These are phyloP conservation scores for Volvox africanus DNA, from an alignment of 139 green algal genomes.

Conservation along the genomic window DNA sequence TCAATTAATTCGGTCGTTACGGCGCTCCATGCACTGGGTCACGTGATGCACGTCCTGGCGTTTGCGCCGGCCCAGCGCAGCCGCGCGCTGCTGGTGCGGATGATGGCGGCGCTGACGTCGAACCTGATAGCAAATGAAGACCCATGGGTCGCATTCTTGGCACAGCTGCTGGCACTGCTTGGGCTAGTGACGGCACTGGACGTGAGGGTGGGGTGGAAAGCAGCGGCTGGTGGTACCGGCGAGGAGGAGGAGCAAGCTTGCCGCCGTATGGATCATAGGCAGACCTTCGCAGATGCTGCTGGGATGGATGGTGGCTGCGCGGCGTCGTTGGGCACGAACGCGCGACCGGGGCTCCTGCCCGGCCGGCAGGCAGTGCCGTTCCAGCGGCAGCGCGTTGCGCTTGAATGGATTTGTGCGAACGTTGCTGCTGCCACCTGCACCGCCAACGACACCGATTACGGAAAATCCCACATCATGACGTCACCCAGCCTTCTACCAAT, in stretches of 20 bases:
- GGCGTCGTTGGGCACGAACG: no score
- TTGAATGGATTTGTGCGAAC: no score
- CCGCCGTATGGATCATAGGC: no score
- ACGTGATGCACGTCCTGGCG: background rate
- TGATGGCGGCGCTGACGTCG: background rate
- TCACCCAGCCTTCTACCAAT: background rate
- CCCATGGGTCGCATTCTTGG: background rate
- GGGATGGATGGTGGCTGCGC: no score
- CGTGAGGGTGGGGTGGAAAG: background rate
- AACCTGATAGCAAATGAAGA: conserved; percentile 25
- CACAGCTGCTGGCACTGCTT: conserved; percentile 21
- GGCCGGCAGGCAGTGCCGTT: no score
- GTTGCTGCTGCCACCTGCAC: no score
- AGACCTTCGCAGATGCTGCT: no score
- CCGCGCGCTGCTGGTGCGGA: conserved; percentile 6
- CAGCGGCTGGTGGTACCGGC: background rate
- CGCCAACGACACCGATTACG: no score
- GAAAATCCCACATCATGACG: background rate
- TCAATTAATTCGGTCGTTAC: background rate
- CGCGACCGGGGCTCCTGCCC: no score
- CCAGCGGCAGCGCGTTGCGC: no score
- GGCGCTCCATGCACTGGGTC: background rate
- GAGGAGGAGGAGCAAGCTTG: no score
- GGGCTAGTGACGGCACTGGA: background rate
- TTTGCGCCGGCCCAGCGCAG: background rate